Conservation (phyloP, 176 grass and related monocot species). For the Elymus sibiricus region DNA sequence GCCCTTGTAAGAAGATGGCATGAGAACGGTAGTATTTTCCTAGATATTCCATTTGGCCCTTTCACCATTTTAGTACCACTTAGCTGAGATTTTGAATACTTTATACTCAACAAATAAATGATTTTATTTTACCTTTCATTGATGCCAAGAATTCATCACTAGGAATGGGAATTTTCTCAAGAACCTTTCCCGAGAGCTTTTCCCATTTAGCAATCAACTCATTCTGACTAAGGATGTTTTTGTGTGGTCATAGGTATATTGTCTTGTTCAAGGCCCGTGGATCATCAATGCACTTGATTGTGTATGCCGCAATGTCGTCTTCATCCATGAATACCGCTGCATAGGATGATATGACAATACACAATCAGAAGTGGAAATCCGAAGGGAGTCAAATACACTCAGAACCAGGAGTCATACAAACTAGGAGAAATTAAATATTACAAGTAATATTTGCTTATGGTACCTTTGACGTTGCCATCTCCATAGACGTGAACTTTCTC, state of each 20-base stretch:
- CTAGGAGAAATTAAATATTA: background rate
- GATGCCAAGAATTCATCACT: constrained; percentile 41
- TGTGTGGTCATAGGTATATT: constrained; percentile 39
- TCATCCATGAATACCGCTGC: constrained; percentile 43
- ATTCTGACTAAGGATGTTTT: constrained; percentile 56
- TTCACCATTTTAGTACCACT: background rate
- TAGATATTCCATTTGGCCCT: background rate
- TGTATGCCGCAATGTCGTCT: constrained; percentile 45
- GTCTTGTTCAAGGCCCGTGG: constrained; percentile 60
- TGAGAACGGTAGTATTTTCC: background rate
- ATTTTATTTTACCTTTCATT: constrained; percentile 39
- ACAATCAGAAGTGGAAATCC: background rate
- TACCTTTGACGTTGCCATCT: constrained; percentile 47
- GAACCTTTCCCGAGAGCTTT: constrained; percentile 43
- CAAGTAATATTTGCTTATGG: too few species aligned
- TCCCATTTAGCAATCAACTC: constrained; percentile 55
- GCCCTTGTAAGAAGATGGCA: background rate
- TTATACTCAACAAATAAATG: background rate
- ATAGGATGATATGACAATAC: background rate
- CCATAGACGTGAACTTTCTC: constrained; percentile 43
- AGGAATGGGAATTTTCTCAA: constrained; percentile 37
- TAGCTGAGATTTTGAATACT: background rate
- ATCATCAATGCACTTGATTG: constrained; percentile 50
- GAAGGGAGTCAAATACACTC: background rate
- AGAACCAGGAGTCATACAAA: background rate